A percentile compares a stretch with the other conserved stretches of the same genome.
Conservation (phyloP, 202 grass and related monocot genomes). For the Thinopyrum obtusiflorum region DNA sequence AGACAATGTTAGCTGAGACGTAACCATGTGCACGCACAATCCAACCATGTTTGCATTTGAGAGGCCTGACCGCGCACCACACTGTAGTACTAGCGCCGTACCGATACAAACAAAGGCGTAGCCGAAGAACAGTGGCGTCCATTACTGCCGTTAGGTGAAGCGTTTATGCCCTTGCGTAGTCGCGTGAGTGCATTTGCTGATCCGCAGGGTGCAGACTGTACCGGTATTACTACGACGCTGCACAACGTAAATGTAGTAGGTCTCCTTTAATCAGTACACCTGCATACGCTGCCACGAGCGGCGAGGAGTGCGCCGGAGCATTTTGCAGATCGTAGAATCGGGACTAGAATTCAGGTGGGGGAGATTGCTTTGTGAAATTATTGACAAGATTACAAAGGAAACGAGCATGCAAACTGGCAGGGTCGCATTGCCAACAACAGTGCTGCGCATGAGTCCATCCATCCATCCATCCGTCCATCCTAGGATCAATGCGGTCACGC, state of each 20-base stretch:
- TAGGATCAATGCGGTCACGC: background rate
- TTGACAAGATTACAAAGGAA: constrained; percentile 12
- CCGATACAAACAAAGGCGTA: background rate
- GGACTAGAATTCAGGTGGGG: too few relatives aligned
- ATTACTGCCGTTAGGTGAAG: background rate
- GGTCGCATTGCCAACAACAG: background rate
- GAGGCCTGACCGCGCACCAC: background rate
- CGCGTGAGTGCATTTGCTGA: background rate
- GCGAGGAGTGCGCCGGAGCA: background rate
- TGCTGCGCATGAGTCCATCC: background rate
- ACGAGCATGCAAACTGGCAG: background rate
- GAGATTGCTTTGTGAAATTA: background rate
- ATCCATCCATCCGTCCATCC: too few relatives aligned
- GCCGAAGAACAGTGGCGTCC: background rate
- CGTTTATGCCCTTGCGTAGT: background rate
- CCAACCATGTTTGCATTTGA: background rate
- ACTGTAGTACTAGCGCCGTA: background rate
- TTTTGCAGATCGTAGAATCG: background rate
- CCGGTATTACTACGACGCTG: background rate
- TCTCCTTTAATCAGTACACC: background rate
- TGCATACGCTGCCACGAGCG: background rate
- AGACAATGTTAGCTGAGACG: background rate
- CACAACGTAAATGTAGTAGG: background rate
- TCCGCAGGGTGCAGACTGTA: background rate
- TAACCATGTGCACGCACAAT: background rate